A percentile compares a stretch with the other conserved stretches of the same genome.
Evolutionary conservation across 129 eudicot species (phyloP).

Genomic region (Centaurea solstitialis): DNA sequence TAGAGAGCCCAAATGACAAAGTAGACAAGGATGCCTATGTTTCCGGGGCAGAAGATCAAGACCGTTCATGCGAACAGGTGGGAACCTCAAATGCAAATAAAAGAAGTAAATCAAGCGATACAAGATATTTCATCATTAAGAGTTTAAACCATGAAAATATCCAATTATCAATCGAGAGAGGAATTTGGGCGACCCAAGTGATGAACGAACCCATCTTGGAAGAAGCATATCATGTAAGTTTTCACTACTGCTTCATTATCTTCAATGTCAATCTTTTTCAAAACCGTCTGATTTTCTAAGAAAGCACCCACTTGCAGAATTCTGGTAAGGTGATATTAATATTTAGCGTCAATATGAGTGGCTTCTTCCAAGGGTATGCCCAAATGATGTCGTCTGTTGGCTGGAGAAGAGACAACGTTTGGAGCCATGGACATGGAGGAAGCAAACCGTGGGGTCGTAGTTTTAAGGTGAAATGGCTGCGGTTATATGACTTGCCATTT

Average conservation of each 20-base stretch:
- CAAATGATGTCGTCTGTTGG: constrained; percentile 96
- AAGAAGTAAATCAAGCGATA: constrained; percentile 41
- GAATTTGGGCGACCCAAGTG: constrained; percentile 96
- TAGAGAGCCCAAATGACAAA: constrained; percentile 58
- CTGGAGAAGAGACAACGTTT: constrained; percentile 82
- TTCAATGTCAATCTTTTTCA: not conserved
- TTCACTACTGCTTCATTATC: constrained; percentile 8
- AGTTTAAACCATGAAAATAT: constrained; percentile 85
- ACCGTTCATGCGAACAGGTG: constrained; percentile 41
- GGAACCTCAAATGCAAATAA: constrained; percentile 50
- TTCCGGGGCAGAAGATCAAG: constrained; percentile 57
- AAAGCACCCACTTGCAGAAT: constrained; percentile 62
- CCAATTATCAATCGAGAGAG: constrained; percentile 69
- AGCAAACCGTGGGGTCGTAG: constrained; percentile 93
- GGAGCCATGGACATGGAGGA: constrained; percentile 91
- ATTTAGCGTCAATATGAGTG: constrained; percentile 96
- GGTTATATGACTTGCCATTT: constrained; percentile 73
- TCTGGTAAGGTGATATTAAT: constrained; percentile 80
- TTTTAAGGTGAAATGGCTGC: constrained; percentile 90
- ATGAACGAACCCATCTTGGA: constrained; percentile 96
- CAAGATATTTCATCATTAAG: constrained; percentile 89
- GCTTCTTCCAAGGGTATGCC: constrained; percentile 97
- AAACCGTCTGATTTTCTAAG: constrained; percentile 21
- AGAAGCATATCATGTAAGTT: constrained; percentile 90
- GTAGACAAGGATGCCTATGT: constrained; percentile 47